Percentiles rank a stretch among this genome's conserved stretches.
phyloP scores from a whole-genome alignment of 495 filamentous ascomycete species.

The Penicillium fimorum region DNA sequence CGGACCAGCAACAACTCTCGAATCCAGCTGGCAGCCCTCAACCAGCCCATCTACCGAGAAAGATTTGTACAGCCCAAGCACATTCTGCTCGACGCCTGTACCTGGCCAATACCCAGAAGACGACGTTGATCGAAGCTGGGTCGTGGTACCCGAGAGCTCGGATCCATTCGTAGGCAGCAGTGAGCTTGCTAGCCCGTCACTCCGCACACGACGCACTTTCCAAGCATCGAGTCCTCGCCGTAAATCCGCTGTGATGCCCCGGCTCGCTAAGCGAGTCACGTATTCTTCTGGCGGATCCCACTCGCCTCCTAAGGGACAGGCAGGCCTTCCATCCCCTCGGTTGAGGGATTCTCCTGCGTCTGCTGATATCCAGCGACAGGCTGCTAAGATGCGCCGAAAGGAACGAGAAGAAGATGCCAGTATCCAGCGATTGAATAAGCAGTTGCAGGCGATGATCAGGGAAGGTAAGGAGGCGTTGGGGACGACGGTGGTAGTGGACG shows the following conservation, averaged over 20 bases:
- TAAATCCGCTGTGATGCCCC: constrained; percentile 27
- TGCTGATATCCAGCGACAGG: constrained; percentile 64
- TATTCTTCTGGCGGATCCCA: constrained; percentile 32
- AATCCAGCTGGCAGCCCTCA: constrained; percentile 28
- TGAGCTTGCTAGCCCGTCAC: constrained; percentile 20
- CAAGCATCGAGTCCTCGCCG: constrained; percentile 30
- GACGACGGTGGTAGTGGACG: constrained; percentile 72
- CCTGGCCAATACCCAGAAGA: constrained; percentile 45
- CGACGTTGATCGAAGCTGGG: constrained; percentile 67
- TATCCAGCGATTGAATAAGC: constrained; percentile 72
- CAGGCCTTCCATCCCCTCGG: constrained; percentile 32
- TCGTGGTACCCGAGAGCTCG: constrained; percentile 57
- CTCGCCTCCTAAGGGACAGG: constrained; percentile 37
- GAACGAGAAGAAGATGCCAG: constrained; percentile 78
- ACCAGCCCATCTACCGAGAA: constrained; percentile 22
- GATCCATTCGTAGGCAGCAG: constrained; percentile 22
- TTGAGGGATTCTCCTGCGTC: constrained; percentile 47
- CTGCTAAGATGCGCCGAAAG: constrained; percentile 62
- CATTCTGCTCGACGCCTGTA: constrained; percentile 19
- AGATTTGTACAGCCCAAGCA: constrained; percentile 12
- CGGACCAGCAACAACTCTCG: constrained; percentile 13
- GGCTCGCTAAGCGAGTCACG: constrained; percentile 29
- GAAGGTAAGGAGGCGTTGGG: constrained; percentile 86
- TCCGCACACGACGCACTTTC: constrained; percentile 22
- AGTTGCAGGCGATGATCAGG: constrained; percentile 78